Conservation (phyloP, 345 rosid species). For the Populus nigra region DNA sequence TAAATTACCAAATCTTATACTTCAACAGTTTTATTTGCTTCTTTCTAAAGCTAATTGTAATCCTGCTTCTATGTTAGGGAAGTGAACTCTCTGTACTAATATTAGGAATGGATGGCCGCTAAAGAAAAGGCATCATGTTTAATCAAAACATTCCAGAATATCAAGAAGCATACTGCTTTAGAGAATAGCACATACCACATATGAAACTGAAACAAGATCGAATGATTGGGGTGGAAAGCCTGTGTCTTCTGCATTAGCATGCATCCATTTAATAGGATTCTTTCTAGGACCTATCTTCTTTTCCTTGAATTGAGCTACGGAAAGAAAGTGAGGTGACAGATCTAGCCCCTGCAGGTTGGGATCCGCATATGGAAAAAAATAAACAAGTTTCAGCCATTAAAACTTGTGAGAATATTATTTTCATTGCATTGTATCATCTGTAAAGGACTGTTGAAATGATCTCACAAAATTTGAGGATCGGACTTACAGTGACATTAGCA, state of each 20-base stretch:
- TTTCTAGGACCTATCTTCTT: constrained; percentile 38
- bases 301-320: constrained; percentile 59
- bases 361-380: not conserved
- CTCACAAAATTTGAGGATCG: not conserved
- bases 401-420: not conserved
- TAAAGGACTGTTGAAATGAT: not conserved
- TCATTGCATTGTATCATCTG: not conserved
- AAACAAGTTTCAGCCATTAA: not conserved
- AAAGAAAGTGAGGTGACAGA: constrained; percentile 62
- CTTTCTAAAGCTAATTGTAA: not conserved
- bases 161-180: not conserved
- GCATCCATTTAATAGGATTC: constrained; percentile 47
- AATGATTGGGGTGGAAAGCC: constrained; percentile 58
- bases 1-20: not conserved
- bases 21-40: not conserved
- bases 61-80: not conserved
- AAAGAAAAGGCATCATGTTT: not conserved
- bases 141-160: not conserved
- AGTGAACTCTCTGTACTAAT: no score
- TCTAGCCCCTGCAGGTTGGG: constrained; percentile 48
- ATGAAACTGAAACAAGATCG: constrained; percentile 48
- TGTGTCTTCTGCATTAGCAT: constrained; percentile 60
- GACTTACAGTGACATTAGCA: constrained; percentile 55
- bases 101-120: not conserved
- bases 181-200: constrained; percentile 39